Evolutionary conservation across 352 stramenopile species (phyloP).

Genomic region (Globisporangium acanthophoron): DNA sequence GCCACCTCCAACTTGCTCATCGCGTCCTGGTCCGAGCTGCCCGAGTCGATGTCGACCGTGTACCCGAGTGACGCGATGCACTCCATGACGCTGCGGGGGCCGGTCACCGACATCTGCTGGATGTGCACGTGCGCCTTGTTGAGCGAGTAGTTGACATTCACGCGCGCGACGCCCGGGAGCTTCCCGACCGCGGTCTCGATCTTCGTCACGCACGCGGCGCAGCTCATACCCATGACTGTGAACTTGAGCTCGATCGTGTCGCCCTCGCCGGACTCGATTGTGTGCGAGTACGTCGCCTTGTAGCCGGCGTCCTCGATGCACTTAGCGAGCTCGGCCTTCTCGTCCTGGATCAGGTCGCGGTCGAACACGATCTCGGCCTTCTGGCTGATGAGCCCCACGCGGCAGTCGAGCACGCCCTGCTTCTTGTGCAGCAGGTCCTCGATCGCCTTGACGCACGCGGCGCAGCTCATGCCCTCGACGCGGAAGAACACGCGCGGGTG

Average conservation of each 20-base stretch:
- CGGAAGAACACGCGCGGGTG: conserved; percentile 77
- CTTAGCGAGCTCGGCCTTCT: conserved; percentile 34
- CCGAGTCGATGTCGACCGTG: conserved; percentile 40
- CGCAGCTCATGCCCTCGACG: conserved; percentile 84
- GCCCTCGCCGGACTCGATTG: conserved; percentile 65
- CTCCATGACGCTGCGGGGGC: conserved; percentile 64
- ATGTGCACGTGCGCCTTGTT: conserved; percentile 78
- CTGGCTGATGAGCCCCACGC: conserved; percentile 80
- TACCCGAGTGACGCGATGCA: conserved; percentile 67
- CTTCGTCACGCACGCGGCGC: conserved; percentile 52
- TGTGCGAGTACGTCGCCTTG: conserved; percentile 70
- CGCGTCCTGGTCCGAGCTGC: conserved; percentile 52
- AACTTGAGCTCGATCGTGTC: conserved; percentile 83
- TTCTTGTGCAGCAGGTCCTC: conserved; percentile 67
- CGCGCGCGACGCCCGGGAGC: conserved; percentile 69
- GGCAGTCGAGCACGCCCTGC: conserved; percentile 65
- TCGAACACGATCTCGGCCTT: conserved; percentile 85
- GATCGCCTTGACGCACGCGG: conserved; percentile 84
- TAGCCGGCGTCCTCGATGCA: conserved; percentile 78
- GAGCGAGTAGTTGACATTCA: conserved; percentile 52
- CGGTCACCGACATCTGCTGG: conserved; percentile 69
- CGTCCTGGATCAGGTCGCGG: conserved; percentile 55
- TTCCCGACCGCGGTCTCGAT: conserved; percentile 59
- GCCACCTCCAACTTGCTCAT: conserved; percentile 66
- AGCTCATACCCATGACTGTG: conserved; percentile 62